Percentiles rank a stretch among this genome's conserved stretches.
phyloP scores from a whole-genome alignment of 257 asterid genomes.

The Eustoma russellianum region DNA sequence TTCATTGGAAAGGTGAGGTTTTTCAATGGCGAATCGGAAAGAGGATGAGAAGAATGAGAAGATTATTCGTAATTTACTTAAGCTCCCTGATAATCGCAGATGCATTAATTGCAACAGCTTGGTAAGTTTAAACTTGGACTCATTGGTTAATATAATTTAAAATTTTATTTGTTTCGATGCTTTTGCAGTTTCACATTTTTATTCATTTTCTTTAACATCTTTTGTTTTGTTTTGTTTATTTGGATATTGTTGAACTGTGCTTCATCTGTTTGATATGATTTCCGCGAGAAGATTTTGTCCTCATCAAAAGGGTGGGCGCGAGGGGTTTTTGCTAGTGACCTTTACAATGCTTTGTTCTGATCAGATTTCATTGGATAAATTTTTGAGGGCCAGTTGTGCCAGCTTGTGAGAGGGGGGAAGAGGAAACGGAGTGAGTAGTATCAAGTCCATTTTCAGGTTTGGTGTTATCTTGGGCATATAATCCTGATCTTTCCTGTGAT shows the following conservation, averaged over 20 bases:
- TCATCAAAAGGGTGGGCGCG: too few species aligned
- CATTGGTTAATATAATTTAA: background rate
- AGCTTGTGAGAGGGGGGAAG: too few species aligned
- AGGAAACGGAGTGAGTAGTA: too few species aligned
- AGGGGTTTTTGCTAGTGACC: too few species aligned
- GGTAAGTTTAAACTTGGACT: constrained; percentile 37
- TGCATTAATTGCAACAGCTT: constrained; percentile 91
- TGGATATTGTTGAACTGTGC: background rate
- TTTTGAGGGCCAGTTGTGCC: too few species aligned
- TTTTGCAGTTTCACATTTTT: background rate
- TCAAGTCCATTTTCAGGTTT: too few species aligned
- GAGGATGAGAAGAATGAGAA: constrained; percentile 89
- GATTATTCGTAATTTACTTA: constrained; percentile 73
- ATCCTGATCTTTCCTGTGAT: too few species aligned
- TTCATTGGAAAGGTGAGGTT: constrained; percentile 9
- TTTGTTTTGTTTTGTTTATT: background rate
- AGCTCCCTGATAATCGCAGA: constrained; percentile 83
- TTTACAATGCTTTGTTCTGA: too few species aligned
- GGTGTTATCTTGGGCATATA: too few species aligned
- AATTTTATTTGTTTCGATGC: background rate
- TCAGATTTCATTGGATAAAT: too few species aligned
- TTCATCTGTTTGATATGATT: background rate
- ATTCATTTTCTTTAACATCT: background rate
- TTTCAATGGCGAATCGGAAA: constrained; percentile 73
- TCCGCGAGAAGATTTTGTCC: too few species aligned